Evolutionary conservation across 306 rosid species (phyloP).

Genomic region (Casuarina equisetifolia): DNA sequence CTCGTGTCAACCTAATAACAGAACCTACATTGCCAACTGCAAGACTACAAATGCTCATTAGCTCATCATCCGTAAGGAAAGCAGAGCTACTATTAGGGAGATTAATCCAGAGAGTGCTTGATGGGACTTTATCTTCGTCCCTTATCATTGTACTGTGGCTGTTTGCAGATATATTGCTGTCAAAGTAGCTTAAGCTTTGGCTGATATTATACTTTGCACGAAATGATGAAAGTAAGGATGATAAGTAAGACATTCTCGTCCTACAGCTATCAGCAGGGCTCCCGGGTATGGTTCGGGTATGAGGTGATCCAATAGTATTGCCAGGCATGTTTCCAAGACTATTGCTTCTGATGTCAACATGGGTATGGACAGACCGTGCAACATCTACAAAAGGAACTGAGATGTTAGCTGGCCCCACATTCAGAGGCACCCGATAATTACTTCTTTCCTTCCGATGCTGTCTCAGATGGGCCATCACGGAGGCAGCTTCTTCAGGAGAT

Average conservation of each 20-base stretch:
- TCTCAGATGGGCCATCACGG: slow-evolving; percentile 82
- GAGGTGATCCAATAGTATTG: slow-evolving; percentile 57
- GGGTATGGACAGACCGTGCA: slow-evolving; percentile 51
- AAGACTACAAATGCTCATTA: slow-evolving; percentile 62
- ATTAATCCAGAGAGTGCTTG: slow-evolving; percentile 58
- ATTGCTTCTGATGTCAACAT: slow-evolving; percentile 48
- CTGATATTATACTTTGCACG: slow-evolving; percentile 58
- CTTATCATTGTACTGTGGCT: slow-evolving; percentile 36
- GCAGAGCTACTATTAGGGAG: slow-evolving; percentile 51
- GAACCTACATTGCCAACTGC: slow-evolving; percentile 62
- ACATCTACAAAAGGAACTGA: slow-evolving; percentile 49
- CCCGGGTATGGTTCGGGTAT: slow-evolving; percentile 46
- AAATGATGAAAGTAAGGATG: slow-evolving; percentile 52
- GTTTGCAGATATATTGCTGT: slow-evolving; percentile 49
- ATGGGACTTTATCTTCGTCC: slow-evolving; percentile 60
- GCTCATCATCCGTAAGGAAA: slow-evolving; percentile 62
- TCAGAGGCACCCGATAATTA: slow-evolving; percentile 49
- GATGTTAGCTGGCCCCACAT: slow-evolving; percentile 49
- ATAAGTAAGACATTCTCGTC: slow-evolving; percentile 59
- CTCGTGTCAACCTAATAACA: slow-evolving; percentile 57
- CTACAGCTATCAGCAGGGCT: slow-evolving; percentile 56
- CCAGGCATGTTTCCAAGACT: slow-evolving; percentile 42
- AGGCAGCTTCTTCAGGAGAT: slow-evolving; percentile 84
- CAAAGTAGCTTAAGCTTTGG: slow-evolving; percentile 52
- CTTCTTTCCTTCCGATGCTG: slow-evolving; percentile 71